Conservation (phyloP, 805 yeast genomes). For the Starmerella potacharoeniae region DNA sequence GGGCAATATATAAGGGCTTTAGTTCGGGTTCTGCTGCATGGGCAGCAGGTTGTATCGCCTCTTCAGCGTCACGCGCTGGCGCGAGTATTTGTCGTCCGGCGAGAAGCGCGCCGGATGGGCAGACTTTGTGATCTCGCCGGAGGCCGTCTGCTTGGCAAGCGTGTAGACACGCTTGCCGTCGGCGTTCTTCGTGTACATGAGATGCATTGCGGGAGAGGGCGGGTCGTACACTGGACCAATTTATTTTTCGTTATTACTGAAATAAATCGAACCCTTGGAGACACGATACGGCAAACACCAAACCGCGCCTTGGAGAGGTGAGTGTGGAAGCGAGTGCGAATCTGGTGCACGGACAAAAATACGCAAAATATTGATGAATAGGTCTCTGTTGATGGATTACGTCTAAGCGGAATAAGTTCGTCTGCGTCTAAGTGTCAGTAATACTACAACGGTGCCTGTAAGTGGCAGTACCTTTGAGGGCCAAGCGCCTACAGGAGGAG, state of each 20-base stretch:
- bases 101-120: constrained; percentile 99
- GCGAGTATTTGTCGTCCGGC: constrained; percentile 97
- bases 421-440: not conserved
- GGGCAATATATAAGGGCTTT: not conserved
- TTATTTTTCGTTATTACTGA: not conserved
- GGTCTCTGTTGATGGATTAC: too few relatives aligned
- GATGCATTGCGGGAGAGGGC: constrained; percentile 57
- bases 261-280: not conserved
- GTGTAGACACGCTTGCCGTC: constrained; percentile 97
- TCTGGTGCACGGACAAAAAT: too few relatives aligned
- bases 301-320: too few relatives aligned
- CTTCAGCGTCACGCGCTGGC: constrained; percentile 97
- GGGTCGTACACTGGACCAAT: not conserved
- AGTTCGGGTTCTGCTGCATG: constrained; percentile 44
- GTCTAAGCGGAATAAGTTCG: too few relatives aligned
- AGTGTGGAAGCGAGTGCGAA: too few relatives aligned
- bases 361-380: too few relatives aligned
- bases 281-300: too few relatives aligned
- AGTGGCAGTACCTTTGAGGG: too few relatives aligned
- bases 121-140: constrained; percentile 92
- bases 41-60: constrained; percentile 85
- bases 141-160: constrained; percentile 63
- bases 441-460: not conserved
- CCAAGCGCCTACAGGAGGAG: not conserved
- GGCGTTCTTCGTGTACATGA: constrained; percentile 91